Percentiles rank a stretch among this genome's conserved stretches.
Conservation (phyloP, 2,329 filamentous ascomycete species). For the Microdochium paspali region DNA sequence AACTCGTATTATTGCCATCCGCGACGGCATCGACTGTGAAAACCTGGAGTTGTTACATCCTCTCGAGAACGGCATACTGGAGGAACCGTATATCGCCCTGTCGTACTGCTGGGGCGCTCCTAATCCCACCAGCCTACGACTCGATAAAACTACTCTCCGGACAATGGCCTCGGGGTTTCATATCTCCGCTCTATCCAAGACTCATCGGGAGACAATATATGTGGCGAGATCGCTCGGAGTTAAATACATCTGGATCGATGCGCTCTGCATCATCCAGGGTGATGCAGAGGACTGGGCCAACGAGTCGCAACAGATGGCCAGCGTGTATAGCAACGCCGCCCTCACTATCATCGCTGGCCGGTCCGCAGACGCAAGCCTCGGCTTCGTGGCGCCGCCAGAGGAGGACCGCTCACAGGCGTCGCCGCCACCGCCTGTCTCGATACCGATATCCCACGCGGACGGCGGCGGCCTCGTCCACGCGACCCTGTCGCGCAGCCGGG, state of each 20-base stretch:
- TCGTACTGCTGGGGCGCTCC: not conserved
- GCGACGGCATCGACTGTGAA: not conserved
- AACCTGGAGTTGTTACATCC: not conserved
- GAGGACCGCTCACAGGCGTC: not conserved
- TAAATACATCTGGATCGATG: constrained; percentile 21
- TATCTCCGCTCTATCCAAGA: constrained; percentile 6
- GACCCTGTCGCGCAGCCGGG: not conserved
- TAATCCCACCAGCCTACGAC: not conserved
- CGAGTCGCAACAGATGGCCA: constrained; percentile 11
- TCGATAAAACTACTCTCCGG: not conserved
- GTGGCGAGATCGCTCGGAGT: constrained; percentile 13
- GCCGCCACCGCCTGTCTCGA: not conserved
- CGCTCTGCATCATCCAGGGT: constrained; percentile 20
- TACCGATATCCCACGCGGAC: not conserved
- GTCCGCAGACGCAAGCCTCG: not conserved
- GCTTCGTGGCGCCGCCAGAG: not conserved
- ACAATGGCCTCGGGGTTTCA: not conserved
- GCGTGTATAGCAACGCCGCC: constrained; percentile 8
- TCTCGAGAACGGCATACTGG: not conserved
- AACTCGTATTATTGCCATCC: not conserved
- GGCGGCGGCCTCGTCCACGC: not conserved
- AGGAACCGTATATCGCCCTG: not conserved
- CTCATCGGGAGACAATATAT: constrained; percentile 16
- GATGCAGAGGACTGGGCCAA: constrained; percentile 13
- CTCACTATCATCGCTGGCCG: constrained; percentile 8